A percentile compares a stretch with the other conserved stretches of the same genome.
These are phyloP conservation scores for Yamadazyma siamensis DNA, from an alignment of 1,139 yeast species.

Conservation along the genomic window DNA sequence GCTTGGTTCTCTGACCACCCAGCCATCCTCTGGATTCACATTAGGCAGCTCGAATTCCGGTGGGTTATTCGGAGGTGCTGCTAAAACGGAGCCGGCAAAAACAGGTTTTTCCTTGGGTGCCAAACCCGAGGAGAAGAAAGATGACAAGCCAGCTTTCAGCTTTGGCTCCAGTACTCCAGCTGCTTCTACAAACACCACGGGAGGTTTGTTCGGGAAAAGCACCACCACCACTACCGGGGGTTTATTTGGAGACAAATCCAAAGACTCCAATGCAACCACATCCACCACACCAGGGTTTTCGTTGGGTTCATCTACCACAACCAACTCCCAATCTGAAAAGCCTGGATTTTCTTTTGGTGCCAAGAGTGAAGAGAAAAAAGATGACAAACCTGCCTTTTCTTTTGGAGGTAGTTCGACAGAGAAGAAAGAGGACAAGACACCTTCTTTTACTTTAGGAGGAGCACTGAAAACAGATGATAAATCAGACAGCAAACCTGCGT, in stretches of 20 bases:
- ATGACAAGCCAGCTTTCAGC: conserved; percentile 12
- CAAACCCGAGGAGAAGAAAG: conserved; percentile 8
- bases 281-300: neutral
- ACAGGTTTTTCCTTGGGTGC: conserved; percentile 6
- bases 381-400: conserved; percentile 15
- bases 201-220: too few relatives aligned
- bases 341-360: conserved; percentile 1
- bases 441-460: conserved; percentile 1
- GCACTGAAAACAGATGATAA: too few relatives aligned
- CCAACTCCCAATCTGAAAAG: too few relatives aligned
- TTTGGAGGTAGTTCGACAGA: neutral
- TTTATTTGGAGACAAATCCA: conserved; percentile 9
- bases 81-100: neutral
- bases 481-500: conserved; percentile 20
- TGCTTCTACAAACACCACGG: neutral
- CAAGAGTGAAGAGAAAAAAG: conserved; percentile 18
- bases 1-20: neutral
- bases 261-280: conserved; percentile 2
- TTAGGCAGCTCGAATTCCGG: conserved; percentile 9
- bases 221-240: too few relatives aligned
- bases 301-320: conserved; percentile 18
- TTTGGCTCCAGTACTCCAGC: conserved; percentile 2
- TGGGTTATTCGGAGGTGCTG: conserved; percentile 22
- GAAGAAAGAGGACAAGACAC: conserved; percentile 1
- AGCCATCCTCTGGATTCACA: conserved; percentile 1